phyloP scores from a whole-genome alignment of 1,284 basidiomycete species.

The Malassezia equina region DNA sequence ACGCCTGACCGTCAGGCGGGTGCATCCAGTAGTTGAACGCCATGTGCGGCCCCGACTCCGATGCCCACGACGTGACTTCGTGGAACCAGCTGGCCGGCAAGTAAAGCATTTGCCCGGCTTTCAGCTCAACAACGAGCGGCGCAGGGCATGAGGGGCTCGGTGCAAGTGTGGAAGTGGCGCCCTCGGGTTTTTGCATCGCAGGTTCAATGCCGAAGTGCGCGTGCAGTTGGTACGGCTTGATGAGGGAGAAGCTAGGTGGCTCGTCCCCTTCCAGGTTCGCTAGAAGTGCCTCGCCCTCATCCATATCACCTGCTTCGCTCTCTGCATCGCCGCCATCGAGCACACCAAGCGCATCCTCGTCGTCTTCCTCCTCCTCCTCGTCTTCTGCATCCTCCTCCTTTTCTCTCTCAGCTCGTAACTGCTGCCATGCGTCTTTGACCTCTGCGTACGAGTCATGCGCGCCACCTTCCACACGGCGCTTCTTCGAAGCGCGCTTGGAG shows the following conservation, averaged over 20 bases:
- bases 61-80: conserved; percentile 38
- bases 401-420: background rate
- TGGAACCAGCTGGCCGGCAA: conserved; percentile 46
- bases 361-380: conserved; percentile 8
- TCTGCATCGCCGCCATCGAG: conserved; percentile 19
- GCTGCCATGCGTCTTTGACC: conserved; percentile 5
- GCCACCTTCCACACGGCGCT: conserved; percentile 5
- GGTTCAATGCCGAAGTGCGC: conserved; percentile 23
- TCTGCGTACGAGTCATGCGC: conserved; percentile 22
- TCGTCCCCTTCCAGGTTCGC: conserved; percentile 19
- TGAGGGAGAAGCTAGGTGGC: conserved; percentile 39
- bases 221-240: conserved; percentile 31
- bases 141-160: conserved; percentile 27
- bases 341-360: background rate
- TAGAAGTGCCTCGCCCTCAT: conserved; percentile 26
- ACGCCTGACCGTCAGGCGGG: conserved; percentile 32
- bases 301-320: conserved; percentile 24
- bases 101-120: conserved; percentile 46
- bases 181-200: conserved; percentile 13
- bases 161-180: background rate
- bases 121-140: conserved; percentile 37
- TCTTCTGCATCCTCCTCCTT: conserved; percentile 26
- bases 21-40: conserved; percentile 48
- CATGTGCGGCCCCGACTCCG: conserved; percentile 31
- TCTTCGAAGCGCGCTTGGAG: background rate